Base-by-base conservation (phyloP, 192 early-diverging fungal species). In the Entomortierella beljakovae region DNA sequence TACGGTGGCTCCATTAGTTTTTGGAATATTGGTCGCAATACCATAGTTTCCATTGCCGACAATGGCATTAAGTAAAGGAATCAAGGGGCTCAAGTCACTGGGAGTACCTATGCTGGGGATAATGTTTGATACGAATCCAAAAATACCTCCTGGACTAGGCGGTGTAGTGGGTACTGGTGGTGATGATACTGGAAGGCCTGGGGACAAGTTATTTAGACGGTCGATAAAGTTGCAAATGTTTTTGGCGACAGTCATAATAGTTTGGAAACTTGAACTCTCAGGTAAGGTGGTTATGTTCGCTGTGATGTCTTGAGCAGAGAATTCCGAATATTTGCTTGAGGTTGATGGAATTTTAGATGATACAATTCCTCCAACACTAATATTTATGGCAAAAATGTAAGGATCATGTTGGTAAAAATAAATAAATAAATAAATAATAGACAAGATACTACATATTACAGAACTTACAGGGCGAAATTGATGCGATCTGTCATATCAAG, bases 391-490 rank as follows among this genome's bases (percentile, higher is more conserved):
- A 18, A 11, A 43, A 8, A 8, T 43, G 42, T 43, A 11, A 11
- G 51, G 23, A 7, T 10, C 25, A 31, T 32, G 10, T 25, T 13
- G 25, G 6, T 25, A 31, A n/a, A 50, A n/a, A 20, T 11, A 23
- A 52, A 9, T 15, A 40, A 16, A 29, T 15, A 42, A 51, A 65
- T 28, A 22, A 38, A 42, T 9, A 50, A 28, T 23, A 22, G 9
- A 20, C 31, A 57, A 57, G n/a, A 23, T 18, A 23, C 13, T 28
- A n/a, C 18, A 28, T 20, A 22, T 37, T 46, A 2, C 2, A 15
- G 15, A 22, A 40, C 64, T 57, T 68, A 68, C 66, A 68, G 15
- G 34, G 66, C 57, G 34, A 59, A 59, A 33, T 68, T 68, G 20
- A 68, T 34, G 9, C 66, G 40, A 29, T 68, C 57, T 8, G 66